A percentile compares a stretch with the other conserved stretches of the same genome.
phyloP scores from a whole-genome alignment of 2,329 filamentous ascomycete genomes.

The Akanthomyces uredinophilus region DNA sequence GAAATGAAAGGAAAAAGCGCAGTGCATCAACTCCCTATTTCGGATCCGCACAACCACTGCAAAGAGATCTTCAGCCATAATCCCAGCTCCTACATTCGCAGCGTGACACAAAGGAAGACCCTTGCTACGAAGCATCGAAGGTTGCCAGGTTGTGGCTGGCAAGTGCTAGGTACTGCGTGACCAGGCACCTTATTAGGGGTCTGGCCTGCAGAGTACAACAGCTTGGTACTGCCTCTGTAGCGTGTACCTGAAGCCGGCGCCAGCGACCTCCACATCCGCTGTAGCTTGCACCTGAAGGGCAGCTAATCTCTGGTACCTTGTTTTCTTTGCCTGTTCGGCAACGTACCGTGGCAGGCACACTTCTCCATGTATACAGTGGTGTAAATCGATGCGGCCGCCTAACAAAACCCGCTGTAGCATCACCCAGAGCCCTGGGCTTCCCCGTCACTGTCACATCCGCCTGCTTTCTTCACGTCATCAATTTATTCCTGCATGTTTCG shows the following conservation, averaged over 20 bases:
- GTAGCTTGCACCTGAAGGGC: background rate
- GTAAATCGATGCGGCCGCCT: background rate
- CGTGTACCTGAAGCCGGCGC: background rate
- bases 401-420: background rate
- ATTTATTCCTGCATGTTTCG: constrained; percentile 10
- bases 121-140: background rate
- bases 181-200: background rate
- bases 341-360: too few relatives aligned
- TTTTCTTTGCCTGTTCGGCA: background rate
- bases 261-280: background rate
- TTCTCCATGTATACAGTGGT: too few relatives aligned
- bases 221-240: background rate
- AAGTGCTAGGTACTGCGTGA: too few relatives aligned
- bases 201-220: background rate
- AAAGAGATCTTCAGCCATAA: background rate
- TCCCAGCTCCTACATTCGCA: background rate
- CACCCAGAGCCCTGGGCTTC: background rate
- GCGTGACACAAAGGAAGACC: constrained; percentile 2
- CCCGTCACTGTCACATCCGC: constrained; percentile 2
- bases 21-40: too few relatives aligned
- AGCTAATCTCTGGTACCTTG: background rate
- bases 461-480: constrained; percentile 14
- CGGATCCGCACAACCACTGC: too few relatives aligned
- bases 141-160: background rate
- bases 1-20: background rate